These are phyloP conservation scores for Aspergillus novoparasiticus DNA, from an alignment of 2,329 filamentous ascomycete species.

Conservation along the genomic window DNA sequence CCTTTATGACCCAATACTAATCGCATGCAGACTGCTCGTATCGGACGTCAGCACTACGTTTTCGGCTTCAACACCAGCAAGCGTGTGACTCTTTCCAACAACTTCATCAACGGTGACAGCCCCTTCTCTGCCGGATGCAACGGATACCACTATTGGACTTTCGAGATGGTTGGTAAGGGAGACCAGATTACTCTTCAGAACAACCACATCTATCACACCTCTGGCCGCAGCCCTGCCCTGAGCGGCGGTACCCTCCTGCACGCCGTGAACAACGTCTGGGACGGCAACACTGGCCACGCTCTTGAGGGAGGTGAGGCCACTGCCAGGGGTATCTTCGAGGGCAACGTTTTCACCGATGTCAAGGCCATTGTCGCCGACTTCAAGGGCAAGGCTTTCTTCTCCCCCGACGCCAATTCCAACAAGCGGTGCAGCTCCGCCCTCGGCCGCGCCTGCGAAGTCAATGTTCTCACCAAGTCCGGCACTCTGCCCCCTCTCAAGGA, in stretches of 20 bases:
- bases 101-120: slow-evolving; percentile 58
- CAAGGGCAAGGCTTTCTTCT: not conserved
- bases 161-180: slow-evolving; percentile 55
- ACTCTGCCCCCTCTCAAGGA: not conserved
- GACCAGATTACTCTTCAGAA: slow-evolving; percentile 58
- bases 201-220: slow-evolving; percentile 64
- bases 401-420: not conserved
- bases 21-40: slow-evolving; percentile 49
- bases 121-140: slow-evolving; percentile 61
- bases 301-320: slow-evolving; percentile 46
- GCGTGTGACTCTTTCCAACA: slow-evolving; percentile 63
- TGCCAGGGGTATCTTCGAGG: not conserved
- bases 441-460: not conserved
- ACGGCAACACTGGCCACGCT: slow-evolving; percentile 57
- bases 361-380: not conserved
- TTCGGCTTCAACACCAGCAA: slow-evolving; percentile 56
- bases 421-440: not conserved
- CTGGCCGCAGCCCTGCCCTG: slow-evolving; percentile 61
- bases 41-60: slow-evolving; percentile 64
- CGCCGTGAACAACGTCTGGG: slow-evolving; percentile 63
- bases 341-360: not conserved
- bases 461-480: not conserved
- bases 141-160: slow-evolving; percentile 54
- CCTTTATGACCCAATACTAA: not conserved
- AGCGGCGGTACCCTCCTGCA: slow-evolving; percentile 59